Percentiles rank a stretch among this genome's conserved stretches.
These are phyloP conservation scores for Suillus tomentosus DNA, from an alignment of 768 basidiomycete genomes.

Conservation along the genomic window DNA sequence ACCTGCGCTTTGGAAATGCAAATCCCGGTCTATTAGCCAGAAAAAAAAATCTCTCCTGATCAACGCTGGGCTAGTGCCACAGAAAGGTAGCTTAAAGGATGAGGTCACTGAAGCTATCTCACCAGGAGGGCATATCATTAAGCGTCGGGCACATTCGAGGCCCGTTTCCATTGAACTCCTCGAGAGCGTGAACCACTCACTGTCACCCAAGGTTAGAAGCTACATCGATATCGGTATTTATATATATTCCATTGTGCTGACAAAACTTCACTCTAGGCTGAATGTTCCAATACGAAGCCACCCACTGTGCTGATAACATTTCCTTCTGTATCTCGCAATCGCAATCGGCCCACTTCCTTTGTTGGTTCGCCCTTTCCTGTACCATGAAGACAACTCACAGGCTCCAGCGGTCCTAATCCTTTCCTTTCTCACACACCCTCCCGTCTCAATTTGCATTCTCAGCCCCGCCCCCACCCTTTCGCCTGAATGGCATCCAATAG, in stretches of 20 bases:
- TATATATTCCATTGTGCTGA: not conserved
- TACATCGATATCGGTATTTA: not conserved
- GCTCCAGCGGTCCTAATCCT: constrained; percentile 34
- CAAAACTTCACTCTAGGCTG: constrained; percentile 3
- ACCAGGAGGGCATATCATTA: constrained; percentile 74
- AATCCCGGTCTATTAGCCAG: constrained; percentile 32
- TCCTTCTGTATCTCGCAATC: constrained; percentile 43
- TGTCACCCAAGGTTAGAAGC: constrained; percentile 38
- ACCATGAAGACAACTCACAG: constrained; percentile 54
- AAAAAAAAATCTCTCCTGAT: constrained; percentile 25
- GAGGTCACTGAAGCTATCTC: constrained; percentile 72
- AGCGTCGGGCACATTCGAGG: constrained; percentile 71
- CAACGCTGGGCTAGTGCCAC: constrained; percentile 25
- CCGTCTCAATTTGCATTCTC: constrained; percentile 2
- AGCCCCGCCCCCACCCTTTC: constrained; percentile 40
- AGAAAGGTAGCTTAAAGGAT: constrained; percentile 47
- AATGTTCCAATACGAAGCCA: constrained; percentile 13
- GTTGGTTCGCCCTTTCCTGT: constrained; percentile 55
- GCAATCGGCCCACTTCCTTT: constrained; percentile 45
- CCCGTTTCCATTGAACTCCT: constrained; percentile 70
- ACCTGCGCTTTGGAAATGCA: constrained; percentile 27
- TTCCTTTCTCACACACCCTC: constrained; percentile 22
- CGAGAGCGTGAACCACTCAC: constrained; percentile 47
- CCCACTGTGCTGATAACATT: constrained; percentile 32
- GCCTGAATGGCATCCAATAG: constrained; percentile 53